Conservation (phyloP, 2,329 filamentous ascomycete species). For the Pseudocercospora crystallina region DNA sequence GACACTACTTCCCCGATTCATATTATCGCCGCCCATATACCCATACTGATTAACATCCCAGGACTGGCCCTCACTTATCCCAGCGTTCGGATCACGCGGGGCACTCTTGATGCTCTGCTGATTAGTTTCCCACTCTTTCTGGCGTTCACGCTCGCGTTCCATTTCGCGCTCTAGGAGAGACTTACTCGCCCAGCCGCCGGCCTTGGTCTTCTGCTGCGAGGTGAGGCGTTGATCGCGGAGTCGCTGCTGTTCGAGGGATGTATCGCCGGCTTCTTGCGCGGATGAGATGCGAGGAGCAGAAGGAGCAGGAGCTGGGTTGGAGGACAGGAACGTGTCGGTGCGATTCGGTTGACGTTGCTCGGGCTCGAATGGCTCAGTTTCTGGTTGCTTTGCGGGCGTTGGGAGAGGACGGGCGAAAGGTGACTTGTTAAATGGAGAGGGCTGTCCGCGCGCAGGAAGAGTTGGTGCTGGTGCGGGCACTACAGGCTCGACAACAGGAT, state of each 20-base stretch:
- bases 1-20: slow-evolving; percentile 63
- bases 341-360: slow-evolving; percentile 42
- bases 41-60: slow-evolving; percentile 80
- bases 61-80: slow-evolving; percentile 65
- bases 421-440: slow-evolving; percentile 39
- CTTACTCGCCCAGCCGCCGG: slow-evolving; percentile 64
- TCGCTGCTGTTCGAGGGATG: slow-evolving; percentile 48
- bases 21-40: slow-evolving; percentile 71
- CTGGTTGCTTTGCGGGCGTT: slow-evolving; percentile 19
- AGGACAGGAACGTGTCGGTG: slow-evolving; percentile 59
- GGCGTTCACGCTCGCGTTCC: slow-evolving; percentile 74
- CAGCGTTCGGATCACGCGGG: slow-evolving; percentile 56
- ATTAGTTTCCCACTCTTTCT: slow-evolving; percentile 76
- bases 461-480: slow-evolving; percentile 31
- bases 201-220: slow-evolving; percentile 61
- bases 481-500: slow-evolving; percentile 10
- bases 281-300: slow-evolving; percentile 38
- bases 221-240: slow-evolving; percentile 62
- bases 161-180: slow-evolving; percentile 76
- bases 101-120: slow-evolving; percentile 65
- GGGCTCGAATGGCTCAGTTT: slow-evolving; percentile 24
- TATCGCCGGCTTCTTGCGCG: slow-evolving; percentile 51
- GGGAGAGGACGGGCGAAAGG: slow-evolving; percentile 29
- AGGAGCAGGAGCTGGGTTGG: slow-evolving; percentile 53
- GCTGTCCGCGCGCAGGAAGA: slow-evolving; percentile 47